These are phyloP conservation scores for Aspergillus fumigatiaffinis DNA, from an alignment of 2,329 filamentous ascomycete species.

Conservation along the genomic window DNA sequence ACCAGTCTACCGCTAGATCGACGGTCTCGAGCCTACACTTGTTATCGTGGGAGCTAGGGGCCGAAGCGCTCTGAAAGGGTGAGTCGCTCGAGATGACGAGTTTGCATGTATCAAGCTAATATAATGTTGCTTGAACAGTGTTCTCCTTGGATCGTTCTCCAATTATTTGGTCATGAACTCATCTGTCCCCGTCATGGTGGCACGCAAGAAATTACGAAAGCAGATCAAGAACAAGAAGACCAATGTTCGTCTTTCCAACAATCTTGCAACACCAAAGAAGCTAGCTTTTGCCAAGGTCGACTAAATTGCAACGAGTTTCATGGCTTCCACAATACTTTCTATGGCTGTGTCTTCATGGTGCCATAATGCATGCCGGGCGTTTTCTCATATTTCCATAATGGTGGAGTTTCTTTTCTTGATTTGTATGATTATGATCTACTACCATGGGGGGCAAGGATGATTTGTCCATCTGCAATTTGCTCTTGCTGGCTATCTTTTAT, in stretches of 20 bases:
- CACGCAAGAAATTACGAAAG: constrained; percentile 82
- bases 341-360: constrained; percentile 6
- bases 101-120: background rate
- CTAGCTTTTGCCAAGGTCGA: constrained; percentile 73
- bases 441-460: background rate
- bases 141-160: constrained; percentile 91
- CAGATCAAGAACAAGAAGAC: constrained; percentile 75
- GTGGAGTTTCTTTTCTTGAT: constrained; percentile 1
- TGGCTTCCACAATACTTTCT: background rate
- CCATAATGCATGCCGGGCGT: constrained; percentile 1
- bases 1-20: constrained; percentile 56
- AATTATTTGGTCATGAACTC: constrained; percentile 98
- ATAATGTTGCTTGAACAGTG: constrained; percentile 50
- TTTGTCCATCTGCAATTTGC: background rate
- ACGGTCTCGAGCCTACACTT: constrained; percentile 83
- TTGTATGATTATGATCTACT: constrained; percentile 10
- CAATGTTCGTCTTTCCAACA: constrained; percentile 72
- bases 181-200: constrained; percentile 96
- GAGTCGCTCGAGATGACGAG: constrained; percentile 34
- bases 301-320: constrained; percentile 34
- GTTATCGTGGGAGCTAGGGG: constrained; percentile 91
- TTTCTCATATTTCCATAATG: background rate
- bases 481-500: background rate
- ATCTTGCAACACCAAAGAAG: constrained; percentile 66
- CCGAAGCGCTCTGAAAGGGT: constrained; percentile 89